Evolutionary conservation across 805 yeast species (phyloP).

Genomic region (Spathaspora passalidarum): DNA sequence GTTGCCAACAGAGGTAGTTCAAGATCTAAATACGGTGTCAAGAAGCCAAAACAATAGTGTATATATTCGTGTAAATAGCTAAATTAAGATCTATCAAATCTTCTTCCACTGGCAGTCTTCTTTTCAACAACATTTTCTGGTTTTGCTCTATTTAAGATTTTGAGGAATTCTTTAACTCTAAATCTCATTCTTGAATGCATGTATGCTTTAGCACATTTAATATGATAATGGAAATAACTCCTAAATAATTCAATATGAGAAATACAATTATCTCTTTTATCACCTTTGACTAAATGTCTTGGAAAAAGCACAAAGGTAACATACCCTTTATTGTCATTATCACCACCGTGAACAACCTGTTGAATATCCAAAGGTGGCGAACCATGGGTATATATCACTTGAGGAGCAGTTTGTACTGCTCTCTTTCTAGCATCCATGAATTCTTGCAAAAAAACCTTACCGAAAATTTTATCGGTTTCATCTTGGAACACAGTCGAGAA

Average conservation of each 20-base stretch:
- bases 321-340: conserved; percentile 41
- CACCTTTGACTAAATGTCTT: conserved; percentile 62
- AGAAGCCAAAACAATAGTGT: conserved; percentile 54
- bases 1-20: conserved; percentile 90
- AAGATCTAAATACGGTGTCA: conserved; percentile 91
- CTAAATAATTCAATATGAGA: conserved; percentile 90
- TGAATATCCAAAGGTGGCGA: conserved; percentile 87
- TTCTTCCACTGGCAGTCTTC: conserved; percentile 71
- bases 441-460: conserved; percentile 87
- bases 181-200: conserved; percentile 98
- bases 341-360: conserved; percentile 37
- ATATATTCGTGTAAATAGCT: background rate
- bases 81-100: conserved; percentile 41
- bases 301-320: conserved; percentile 77
- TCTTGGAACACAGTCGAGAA: conserved; percentile 94
- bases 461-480: conserved; percentile 91
- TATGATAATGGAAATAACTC: conserved; percentile 97
- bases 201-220: conserved; percentile 96
- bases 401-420: conserved; percentile 97
- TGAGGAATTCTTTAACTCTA: conserved; percentile 89
- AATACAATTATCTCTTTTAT: conserved; percentile 79
- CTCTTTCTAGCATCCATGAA: conserved; percentile 95
- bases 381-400: conserved; percentile 83
- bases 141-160: conserved; percentile 94
- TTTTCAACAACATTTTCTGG: conserved; percentile 83